phyloP scores from a whole-genome alignment of 768 basidiomycete species.

The Cytidiella melzeri region DNA sequence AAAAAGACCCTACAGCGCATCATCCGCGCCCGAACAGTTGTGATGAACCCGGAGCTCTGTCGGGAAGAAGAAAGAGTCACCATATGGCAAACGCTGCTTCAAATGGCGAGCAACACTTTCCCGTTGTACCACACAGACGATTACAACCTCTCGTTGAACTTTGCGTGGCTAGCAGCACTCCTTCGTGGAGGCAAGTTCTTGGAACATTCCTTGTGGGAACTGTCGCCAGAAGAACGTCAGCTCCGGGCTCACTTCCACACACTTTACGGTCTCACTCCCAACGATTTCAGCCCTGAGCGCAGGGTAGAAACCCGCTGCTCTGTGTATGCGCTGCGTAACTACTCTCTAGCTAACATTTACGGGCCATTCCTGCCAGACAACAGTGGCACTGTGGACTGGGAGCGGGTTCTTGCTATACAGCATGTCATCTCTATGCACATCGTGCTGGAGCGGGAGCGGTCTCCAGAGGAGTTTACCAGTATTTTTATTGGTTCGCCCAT shows the following conservation, averaged over 20 bases:
- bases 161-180: slow-evolving; percentile 43
- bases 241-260: slow-evolving; percentile 48
- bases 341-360: slow-evolving; percentile 41
- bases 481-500: slow-evolving; percentile 25
- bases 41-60: slow-evolving; percentile 29
- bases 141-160: slow-evolving; percentile 41
- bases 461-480: slow-evolving; percentile 25
- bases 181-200: slow-evolving; percentile 41
- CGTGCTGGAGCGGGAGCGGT: slow-evolving; percentile 26
- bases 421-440: slow-evolving; percentile 52
- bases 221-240: slow-evolving; percentile 35
- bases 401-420: slow-evolving; percentile 48
- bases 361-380: slow-evolving; percentile 51
- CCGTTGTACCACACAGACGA: slow-evolving; percentile 23
- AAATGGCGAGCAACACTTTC: slow-evolving; percentile 36
- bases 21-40: slow-evolving; percentile 46
- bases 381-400: slow-evolving; percentile 49
- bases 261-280: slow-evolving; percentile 46
- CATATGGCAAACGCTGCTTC: slow-evolving; percentile 44
- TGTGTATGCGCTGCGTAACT: slow-evolving; percentile 60
- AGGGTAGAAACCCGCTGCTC: slow-evolving; percentile 42
- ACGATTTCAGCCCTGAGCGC: slow-evolving; percentile 30
- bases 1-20: slow-evolving; percentile 45
- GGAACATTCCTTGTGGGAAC: slow-evolving; percentile 26
- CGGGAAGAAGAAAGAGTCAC: slow-evolving; percentile 37